Evolutionary conservation across 2,329 filamentous ascomycete species (phyloP), one percentile per base, ranked within the genome.

Genomic region (Cladosporium velox): DNA sequence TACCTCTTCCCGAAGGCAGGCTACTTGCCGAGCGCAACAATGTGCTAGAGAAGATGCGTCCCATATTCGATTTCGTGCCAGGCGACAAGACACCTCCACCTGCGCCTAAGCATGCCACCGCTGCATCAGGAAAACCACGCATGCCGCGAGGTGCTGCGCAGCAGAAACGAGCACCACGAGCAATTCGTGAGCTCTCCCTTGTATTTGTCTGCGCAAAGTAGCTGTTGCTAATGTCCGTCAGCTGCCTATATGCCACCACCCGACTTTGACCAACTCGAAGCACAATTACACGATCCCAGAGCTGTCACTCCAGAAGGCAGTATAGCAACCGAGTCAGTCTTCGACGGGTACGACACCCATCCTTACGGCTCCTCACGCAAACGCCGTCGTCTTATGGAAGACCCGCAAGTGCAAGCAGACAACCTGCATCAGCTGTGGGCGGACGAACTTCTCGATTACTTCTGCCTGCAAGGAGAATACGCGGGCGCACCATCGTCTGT

Each of bases 391-490:
- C 86, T 89, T 65, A 57, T 57, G 41, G 89, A 82, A 74, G 87
- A 79, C 35, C 68, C 68, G 14, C 79, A 86, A 77, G 83, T 83
- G 14, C 77, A 85, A 67, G 88, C 87, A 8, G 91, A 96, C 70
- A 91, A 93, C 75, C 90, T 95, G 71, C 93, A 98, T 77, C 90
- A 91, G 32, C 84, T 96, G 28, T 99, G 97, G 79, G 92, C 93
- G 18, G 95, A 99, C 70, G 91, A 95, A 72, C 85, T 99, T 30
- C 84, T 99, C 41, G 95, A 99, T 78, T 99, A 98, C 80, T 99
- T 98, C 74, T 90, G 98, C 80, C 88, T 94, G 54, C 70, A 73
- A 52, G 75, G 76, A 64, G 72, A 72, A 32, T 72, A 72, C 6
- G 66, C 71, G 26, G 90, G 92, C 70, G 90, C 91, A 68, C 88